A percentile compares a stretch with the other conserved stretches of the same genome.
Evolutionary conservation across 2,329 filamentous ascomycete species (phyloP).

Genomic region (Canariomyces notabilis): DNA sequence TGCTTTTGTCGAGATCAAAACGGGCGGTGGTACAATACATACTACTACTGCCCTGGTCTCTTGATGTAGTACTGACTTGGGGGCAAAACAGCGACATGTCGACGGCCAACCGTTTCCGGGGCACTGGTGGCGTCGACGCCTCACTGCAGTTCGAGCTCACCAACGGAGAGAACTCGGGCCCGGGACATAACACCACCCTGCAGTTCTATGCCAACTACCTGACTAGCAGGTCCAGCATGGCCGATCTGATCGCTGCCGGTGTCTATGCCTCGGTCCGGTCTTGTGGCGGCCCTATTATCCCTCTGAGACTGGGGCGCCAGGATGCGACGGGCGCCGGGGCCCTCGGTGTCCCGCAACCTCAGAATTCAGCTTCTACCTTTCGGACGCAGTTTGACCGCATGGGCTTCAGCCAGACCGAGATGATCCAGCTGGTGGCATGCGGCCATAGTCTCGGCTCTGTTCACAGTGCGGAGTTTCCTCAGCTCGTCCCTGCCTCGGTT

Average conservation of each 20-base stretch:
- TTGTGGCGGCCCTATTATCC: constrained; percentile 53
- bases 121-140: constrained; percentile 52
- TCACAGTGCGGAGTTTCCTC: constrained; percentile 48
- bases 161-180: constrained; percentile 51
- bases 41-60: not conserved
- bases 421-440: constrained; percentile 57
- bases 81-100: constrained; percentile 29
- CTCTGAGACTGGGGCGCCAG: constrained; percentile 47
- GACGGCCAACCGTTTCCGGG: constrained; percentile 44
- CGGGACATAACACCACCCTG: constrained; percentile 50
- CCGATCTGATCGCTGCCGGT: constrained; percentile 55
- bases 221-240: constrained; percentile 45
- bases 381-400: constrained; percentile 51
- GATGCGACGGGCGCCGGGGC: constrained; percentile 47
- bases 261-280: constrained; percentile 54
- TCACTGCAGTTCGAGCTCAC: constrained; percentile 56
- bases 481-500: constrained; percentile 44
- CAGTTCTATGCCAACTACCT: constrained; percentile 50
- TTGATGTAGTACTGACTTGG: constrained; percentile 3
- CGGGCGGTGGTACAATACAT: not conserved
- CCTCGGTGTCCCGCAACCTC: constrained; percentile 51
- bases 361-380: constrained; percentile 50
- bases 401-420: constrained; percentile 52
- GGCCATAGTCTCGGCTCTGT: constrained; percentile 59
- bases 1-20: constrained; percentile 28